Conservation (phyloP, 345 rosid species). For the Pistacia integerrima region DNA sequence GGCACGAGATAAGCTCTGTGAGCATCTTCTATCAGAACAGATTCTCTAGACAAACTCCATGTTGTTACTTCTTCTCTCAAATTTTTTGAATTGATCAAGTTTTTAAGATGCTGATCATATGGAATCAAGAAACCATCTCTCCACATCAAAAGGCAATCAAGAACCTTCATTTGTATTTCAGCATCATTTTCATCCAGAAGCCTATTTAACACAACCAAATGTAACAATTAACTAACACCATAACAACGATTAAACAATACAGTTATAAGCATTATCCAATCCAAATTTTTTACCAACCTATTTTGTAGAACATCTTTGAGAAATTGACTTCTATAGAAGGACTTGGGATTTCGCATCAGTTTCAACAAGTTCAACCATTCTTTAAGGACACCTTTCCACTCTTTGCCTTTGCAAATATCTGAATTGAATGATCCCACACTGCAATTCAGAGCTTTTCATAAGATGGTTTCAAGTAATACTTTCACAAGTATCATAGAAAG, state of each 20-base stretch:
- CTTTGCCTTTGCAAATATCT: slow-evolving; percentile 64
- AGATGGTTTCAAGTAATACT: neutral
- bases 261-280: slow-evolving; percentile 5
- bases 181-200: slow-evolving; percentile 88
- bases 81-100: slow-evolving; percentile 68
- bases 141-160: slow-evolving; percentile 83
- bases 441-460: slow-evolving; percentile 26
- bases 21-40: slow-evolving; percentile 51
- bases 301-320: slow-evolving; percentile 68
- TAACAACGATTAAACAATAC: neutral
- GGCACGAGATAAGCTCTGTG: slow-evolving; percentile 69
- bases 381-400: slow-evolving; percentile 73
- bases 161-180: slow-evolving; percentile 73
- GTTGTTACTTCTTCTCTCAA: slow-evolving; percentile 84
- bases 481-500: neutral
- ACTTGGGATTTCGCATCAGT: slow-evolving; percentile 65
- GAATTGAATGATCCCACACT: slow-evolving; percentile 65
- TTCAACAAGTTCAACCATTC: slow-evolving; percentile 86
- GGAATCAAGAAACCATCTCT: slow-evolving; percentile 74
- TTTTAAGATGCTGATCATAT: slow-evolving; percentile 72
- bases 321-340: slow-evolving; percentile 59
- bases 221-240: slow-evolving; percentile 12
- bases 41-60: slow-evolving; percentile 79
- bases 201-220: slow-evolving; percentile 43
- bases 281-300: slow-evolving; percentile 46